Base-by-base conservation (phyloP, 1,284 basidiomycete genomes). In the Peniophora sp. region DNA sequence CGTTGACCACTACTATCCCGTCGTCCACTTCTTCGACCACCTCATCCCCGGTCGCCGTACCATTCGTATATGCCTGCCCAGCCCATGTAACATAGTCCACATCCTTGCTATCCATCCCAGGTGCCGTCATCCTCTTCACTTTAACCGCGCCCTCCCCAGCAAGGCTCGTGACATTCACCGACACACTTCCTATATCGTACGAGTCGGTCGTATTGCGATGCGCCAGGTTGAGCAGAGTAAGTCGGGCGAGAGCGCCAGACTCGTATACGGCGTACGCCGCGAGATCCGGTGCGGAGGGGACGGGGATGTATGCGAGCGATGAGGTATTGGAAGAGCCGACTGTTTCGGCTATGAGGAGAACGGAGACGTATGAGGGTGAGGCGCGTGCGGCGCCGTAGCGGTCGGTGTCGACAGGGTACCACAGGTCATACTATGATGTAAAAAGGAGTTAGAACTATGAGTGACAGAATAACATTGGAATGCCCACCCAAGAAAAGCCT, bases 241-340 rank as follows among this genome's bases (percentile, higher is more conserved):
- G 45, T 3, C 66, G 52, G 19, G 60, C 54, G 10, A 65, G 60
- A 1, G 55, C 48, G 11, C 55, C 50, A 1, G 56, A 52, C 50
- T 69, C 66, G 63, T 64, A 69, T 34, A 69, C 57, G 11, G 62
- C 65, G 51, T 69, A 69, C 11, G 59, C 61, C 2, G 66, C 67
- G 32, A 69, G 53, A 27, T 63, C 53, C 2, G 59, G 56, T 16
- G 59, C 51, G 16, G 50, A 51, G 1, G 61, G 52, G 10, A 61
- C 35, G 27, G 59, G 53, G 38, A 66, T 54, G 46, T 63, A 58
- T 8, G 61, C 53, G 25, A 66, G 54, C n/a, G 57, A 63, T 14
- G 64, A 61, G 41, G 58, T 41, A 2, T 53, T 54, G 16, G 65
- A 63, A 2, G 61, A 52, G n/a, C 65, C 65, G 47, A 69, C 57